Conservation (phyloP, 2,329 filamentous ascomycete species). For the Phoma sp. region DNA sequence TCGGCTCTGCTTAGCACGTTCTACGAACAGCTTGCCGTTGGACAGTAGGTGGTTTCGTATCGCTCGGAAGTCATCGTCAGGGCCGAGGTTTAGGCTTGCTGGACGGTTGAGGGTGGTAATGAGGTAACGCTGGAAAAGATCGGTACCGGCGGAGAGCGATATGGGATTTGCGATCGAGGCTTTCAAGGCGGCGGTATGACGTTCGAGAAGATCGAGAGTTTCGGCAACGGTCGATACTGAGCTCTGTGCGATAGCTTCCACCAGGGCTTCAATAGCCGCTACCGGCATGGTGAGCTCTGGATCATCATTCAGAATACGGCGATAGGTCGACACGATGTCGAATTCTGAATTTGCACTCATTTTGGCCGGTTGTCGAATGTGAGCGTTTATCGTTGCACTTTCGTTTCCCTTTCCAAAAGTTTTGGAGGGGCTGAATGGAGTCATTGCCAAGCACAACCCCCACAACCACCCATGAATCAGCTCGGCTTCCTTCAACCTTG, state of each 20-base stretch:
- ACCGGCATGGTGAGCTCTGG: slow-evolving; percentile 93
- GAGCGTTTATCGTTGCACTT: slow-evolving; percentile 1
- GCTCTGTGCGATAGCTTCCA: slow-evolving; percentile 81
- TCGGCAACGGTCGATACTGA: slow-evolving; percentile 89
- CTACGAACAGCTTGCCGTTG: slow-evolving; percentile 87
- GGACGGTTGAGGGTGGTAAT: slow-evolving; percentile 73
- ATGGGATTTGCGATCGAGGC: slow-evolving; percentile 84
- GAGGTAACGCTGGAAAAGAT: slow-evolving; percentile 94
- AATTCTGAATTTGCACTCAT: slow-evolving; percentile 45
- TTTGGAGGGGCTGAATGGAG: slow-evolving; percentile 31
- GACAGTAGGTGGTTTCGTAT: slow-evolving; percentile 83
- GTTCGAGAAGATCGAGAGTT: slow-evolving; percentile 84
- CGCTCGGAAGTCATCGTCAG: slow-evolving; percentile 76
- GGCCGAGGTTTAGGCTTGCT: slow-evolving; percentile 51
- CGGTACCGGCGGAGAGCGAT: slow-evolving; percentile 89
- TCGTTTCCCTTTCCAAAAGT: slow-evolving; percentile 12
- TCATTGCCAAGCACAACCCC: slow-evolving; percentile 23
- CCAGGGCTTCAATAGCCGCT: slow-evolving; percentile 90
- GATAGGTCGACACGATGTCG: slow-evolving; percentile 71
- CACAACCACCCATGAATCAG: slow-evolving; percentile 4
- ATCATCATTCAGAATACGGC: slow-evolving; percentile 70
- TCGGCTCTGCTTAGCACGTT: slow-evolving; percentile 83
- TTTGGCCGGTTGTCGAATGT: slow-evolving; percentile 16
- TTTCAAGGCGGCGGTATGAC: slow-evolving; percentile 79
- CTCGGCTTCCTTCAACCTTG: not conserved